These are phyloP conservation scores for Trichoderma sp. DNA, from an alignment of 2,329 filamentous ascomycete species.

Conservation along the genomic window DNA sequence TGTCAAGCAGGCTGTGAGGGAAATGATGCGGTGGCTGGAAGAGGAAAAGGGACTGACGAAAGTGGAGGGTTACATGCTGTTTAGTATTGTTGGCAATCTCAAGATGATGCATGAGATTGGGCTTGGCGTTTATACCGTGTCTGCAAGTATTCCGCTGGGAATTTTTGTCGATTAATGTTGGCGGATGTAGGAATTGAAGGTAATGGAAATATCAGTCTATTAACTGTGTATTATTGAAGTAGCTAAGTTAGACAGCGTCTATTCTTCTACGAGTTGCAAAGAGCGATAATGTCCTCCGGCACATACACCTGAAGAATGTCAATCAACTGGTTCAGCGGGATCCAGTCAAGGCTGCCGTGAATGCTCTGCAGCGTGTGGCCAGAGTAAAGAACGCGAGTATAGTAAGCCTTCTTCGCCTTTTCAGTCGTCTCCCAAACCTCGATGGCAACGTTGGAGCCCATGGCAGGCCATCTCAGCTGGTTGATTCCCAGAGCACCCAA, in stretches of 20 bases:
- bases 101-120: slow-evolving; percentile 39
- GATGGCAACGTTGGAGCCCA: slow-evolving; percentile 9
- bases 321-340: slow-evolving; percentile 3
- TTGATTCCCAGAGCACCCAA: slow-evolving; percentile 13
- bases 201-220: neutral
- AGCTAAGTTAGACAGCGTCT: neutral
- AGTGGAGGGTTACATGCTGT: slow-evolving; percentile 52
- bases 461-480: slow-evolving; percentile 12
- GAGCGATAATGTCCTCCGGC: slow-evolving; percentile 6
- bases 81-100: slow-evolving; percentile 49
- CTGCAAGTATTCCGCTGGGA: slow-evolving; percentile 4
- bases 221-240: neutral
- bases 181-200: neutral
- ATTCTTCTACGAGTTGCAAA: slow-evolving; percentile 1
- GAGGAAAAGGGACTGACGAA: slow-evolving; percentile 45
- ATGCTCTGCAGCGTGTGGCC: slow-evolving; percentile 11
- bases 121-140: neutral
- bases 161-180: neutral
- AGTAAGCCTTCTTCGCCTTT: neutral
- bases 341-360: slow-evolving; percentile 4
- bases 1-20: slow-evolving; percentile 46
- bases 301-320: slow-evolving; percentile 9
- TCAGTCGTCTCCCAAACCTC: slow-evolving; percentile 13
- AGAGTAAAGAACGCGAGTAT: slow-evolving; percentile 11
- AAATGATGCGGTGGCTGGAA: slow-evolving; percentile 49